phyloP scores from a whole-genome alignment of 306 rosid genomes.

The Cucumis melo region DNA sequence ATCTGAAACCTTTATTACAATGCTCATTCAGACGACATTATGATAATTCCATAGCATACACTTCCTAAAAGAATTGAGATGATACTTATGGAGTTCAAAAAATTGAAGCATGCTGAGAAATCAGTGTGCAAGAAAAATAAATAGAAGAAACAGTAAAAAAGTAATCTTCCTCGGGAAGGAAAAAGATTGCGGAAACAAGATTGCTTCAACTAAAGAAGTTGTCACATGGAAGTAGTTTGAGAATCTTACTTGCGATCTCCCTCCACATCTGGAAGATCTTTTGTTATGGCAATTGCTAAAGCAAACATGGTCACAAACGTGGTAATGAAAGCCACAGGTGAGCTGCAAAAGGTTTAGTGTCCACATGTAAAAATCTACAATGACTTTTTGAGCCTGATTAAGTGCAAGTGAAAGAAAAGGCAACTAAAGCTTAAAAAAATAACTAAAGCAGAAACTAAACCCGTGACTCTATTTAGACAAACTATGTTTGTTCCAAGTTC shows the following conservation, averaged over 20 bases:
- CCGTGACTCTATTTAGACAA: neutral
- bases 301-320: constrained; percentile 86
- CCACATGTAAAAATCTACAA: neutral
- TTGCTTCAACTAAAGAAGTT: neutral
- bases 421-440: neutral
- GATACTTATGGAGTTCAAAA: neutral
- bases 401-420: neutral
- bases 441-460: neutral
- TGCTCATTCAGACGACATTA: neutral
- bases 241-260: constrained; percentile 84
- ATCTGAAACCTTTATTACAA: constrained; percentile 54
- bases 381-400: neutral
- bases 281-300: constrained; percentile 88
- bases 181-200: constrained; percentile 1
- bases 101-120: neutral
- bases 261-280: constrained; percentile 97
- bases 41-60: neutral
- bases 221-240: constrained; percentile 4
- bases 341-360: constrained; percentile 35
- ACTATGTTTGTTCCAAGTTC: neutral
- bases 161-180: neutral
- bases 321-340: constrained; percentile 85
- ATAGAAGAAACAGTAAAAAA: neutral
- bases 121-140: neutral
- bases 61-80: neutral